These are phyloP conservation scores for Cryptosporidium bovis DNA, from an alignment of 169 alveolate species.

Conservation along the genomic window DNA sequence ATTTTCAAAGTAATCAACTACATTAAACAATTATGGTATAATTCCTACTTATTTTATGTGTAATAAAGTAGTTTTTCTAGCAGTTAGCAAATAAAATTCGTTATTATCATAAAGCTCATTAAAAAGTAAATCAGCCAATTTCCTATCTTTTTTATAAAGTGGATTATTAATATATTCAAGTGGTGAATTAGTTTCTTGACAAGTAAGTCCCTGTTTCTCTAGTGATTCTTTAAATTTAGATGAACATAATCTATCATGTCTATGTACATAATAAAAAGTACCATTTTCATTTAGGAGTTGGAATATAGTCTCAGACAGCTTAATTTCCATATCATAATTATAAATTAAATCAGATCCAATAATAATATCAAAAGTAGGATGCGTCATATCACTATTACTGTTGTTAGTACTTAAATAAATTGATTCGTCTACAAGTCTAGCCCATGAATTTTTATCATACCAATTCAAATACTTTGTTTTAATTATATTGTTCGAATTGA, in stretches of 20 bases:
- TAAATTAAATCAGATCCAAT: conserved; percentile 59
- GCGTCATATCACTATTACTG: no score
- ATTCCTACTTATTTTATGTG: neutral
- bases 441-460: conserved; percentile 29
- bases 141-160: conserved; percentile 5
- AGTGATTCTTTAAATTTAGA: conserved; percentile 22
- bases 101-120: conserved; percentile 30
- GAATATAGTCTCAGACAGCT: conserved; percentile 14
- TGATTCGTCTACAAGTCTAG: neutral
- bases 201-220: conserved; percentile 4
- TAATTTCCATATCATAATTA: conserved; percentile 31
- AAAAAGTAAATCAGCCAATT: conserved; percentile 29
- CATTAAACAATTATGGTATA: no score
- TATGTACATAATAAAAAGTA: conserved; percentile 33
- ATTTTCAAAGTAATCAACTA: no score
- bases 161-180: conserved; percentile 57
- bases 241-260: conserved; percentile 58
- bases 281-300: conserved; percentile 20
- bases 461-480: conserved; percentile 57
- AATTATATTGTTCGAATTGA: neutral
- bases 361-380: conserved; percentile 37
- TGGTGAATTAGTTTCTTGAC: conserved; percentile 42
- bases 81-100: conserved; percentile 45
- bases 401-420: no score
- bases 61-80: conserved; percentile 6